Conservation (phyloP, 306 rosid genomes). For the Castanea mollissima region DNA sequence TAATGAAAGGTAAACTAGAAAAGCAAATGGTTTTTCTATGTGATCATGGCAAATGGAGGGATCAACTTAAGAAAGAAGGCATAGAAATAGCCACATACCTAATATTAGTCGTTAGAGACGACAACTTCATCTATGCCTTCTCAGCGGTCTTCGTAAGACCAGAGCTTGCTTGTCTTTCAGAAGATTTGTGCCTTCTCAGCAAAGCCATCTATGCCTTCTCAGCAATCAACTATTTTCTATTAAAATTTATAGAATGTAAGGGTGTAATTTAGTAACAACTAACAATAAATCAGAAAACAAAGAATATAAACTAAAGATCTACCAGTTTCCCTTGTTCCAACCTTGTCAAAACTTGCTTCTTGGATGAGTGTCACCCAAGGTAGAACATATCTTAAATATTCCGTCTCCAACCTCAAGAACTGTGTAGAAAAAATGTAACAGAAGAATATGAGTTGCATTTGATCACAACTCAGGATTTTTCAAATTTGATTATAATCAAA, state of each 20-base stretch:
- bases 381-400: slow-evolving; percentile 90
- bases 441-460: too few relatives aligned
- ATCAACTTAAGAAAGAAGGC: background rate
- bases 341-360: slow-evolving; percentile 99
- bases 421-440: slow-evolving; percentile 1
- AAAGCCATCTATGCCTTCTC: too few relatives aligned
- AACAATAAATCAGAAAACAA: too few relatives aligned
- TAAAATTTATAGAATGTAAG: background rate
- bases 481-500: too few relatives aligned
- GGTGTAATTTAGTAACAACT: background rate
- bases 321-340: slow-evolving; percentile 1
- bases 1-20: slow-evolving; percentile 88
- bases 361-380: slow-evolving; percentile 94
- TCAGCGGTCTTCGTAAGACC: slow-evolving; percentile 57
- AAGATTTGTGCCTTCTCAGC: slow-evolving; percentile 70
- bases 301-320: background rate
- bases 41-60: background rate
- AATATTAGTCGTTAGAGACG: slow-evolving; percentile 81
- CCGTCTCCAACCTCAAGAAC: slow-evolving; percentile 99
- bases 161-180: slow-evolving; percentile 91
- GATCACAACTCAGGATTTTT: too few relatives aligned
- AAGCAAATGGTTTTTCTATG: background rate
- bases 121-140: slow-evolving; percentile 95
- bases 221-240: slow-evolving; percentile 72
- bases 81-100: slow-evolving; percentile 37